Evolutionary conservation across 129 eudicot species (phyloP).

Genomic region (Kitagawia praeruptora): DNA sequence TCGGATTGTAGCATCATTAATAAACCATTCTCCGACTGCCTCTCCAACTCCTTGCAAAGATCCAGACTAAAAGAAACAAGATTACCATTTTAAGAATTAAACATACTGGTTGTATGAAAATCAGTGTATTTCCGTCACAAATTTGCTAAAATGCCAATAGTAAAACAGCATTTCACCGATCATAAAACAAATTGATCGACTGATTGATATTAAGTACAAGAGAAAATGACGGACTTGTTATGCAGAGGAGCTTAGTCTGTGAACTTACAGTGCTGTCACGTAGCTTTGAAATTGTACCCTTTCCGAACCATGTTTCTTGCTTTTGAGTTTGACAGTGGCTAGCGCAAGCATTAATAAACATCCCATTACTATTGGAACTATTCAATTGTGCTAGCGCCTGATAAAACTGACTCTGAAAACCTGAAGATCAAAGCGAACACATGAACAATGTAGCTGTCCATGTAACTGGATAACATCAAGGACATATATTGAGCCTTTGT

Average conservation of each 20-base stretch:
- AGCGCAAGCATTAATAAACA: background rate
- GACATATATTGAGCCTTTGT: background rate
- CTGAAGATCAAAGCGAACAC: background rate
- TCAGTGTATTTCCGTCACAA: too few relatives aligned
- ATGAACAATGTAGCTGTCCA: background rate
- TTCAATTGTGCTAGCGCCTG: background rate
- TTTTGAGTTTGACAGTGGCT: constrained; percentile 2
- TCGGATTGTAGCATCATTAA: background rate
- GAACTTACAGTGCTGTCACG: background rate
- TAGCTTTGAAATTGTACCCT: background rate
- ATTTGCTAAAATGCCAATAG: too few relatives aligned
- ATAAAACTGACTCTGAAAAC: background rate
- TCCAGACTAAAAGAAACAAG: background rate
- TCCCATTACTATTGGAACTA: background rate
- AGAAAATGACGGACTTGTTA: background rate
- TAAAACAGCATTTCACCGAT: too few relatives aligned
- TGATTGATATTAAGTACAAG: background rate
- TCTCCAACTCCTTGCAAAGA: background rate
- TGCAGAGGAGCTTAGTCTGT: background rate
- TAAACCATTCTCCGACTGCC: background rate
- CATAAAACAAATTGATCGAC: too few relatives aligned
- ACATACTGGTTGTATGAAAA: too few relatives aligned
- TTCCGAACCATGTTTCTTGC: background rate
- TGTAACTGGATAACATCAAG: background rate
- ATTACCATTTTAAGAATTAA: background rate